Conservation (phyloP, 2,329 filamentous ascomycete genomes). For the Nakataea oryzae region DNA sequence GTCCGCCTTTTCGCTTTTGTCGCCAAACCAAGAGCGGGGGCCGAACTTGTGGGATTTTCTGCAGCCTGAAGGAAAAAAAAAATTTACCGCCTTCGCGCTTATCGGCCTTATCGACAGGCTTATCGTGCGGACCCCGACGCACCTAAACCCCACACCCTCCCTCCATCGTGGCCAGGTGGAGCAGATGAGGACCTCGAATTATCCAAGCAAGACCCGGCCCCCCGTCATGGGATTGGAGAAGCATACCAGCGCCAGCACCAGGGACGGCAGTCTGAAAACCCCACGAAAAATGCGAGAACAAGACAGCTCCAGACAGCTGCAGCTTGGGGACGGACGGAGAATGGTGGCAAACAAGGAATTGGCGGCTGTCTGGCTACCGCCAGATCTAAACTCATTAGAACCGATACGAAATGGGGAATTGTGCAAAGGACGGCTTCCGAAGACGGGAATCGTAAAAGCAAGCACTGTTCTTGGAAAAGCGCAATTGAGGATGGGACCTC, state of each 20-base stretch:
- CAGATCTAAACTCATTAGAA: neutral
- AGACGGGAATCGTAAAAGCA: neutral
- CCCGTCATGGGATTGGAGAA: too few species aligned
- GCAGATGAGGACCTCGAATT: too few species aligned
- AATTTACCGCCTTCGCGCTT: neutral
- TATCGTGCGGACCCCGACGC: neutral
- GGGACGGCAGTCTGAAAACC: neutral
- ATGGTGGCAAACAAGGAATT: too few species aligned
- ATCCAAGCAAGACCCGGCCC: too few species aligned
- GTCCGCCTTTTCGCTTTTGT: neutral
- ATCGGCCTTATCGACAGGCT: neutral
- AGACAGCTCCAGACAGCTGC: too few species aligned
- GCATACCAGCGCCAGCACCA: neutral
- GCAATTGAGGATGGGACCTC: neutral
- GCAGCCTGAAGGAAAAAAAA: constrained; percentile 1
- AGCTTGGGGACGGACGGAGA: too few species aligned
- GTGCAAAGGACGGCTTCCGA: neutral
- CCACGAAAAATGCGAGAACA: neutral
- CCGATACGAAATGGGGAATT: neutral
- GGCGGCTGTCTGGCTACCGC: too few species aligned
- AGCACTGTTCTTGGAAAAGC: neutral
- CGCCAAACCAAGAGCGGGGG: neutral
- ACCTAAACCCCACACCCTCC: neutral
- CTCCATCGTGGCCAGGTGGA: neutral
- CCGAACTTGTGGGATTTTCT: neutral